Evolutionary conservation across 352 stramenopile species (phyloP).

Genomic region (Globisporangium megalacanthum): DNA sequence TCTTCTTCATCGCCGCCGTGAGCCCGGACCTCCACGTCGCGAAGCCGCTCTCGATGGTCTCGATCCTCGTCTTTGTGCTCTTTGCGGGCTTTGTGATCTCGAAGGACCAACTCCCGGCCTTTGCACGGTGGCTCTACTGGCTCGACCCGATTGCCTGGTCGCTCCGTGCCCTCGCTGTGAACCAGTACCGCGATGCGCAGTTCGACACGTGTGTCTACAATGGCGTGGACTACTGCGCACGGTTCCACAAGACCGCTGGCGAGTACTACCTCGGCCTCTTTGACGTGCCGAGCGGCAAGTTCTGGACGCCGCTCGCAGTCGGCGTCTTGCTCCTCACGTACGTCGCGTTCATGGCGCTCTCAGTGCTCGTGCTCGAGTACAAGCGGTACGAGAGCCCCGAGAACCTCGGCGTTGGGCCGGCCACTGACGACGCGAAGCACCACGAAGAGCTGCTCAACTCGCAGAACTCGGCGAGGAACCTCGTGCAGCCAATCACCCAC

Average conservation of each 20-base stretch:
- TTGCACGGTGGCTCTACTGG: constrained; percentile 77
- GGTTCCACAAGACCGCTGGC: constrained; percentile 27
- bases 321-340: constrained; percentile 41
- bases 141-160: constrained; percentile 68
- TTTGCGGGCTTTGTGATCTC: constrained; percentile 63
- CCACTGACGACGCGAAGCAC: constrained; percentile 11
- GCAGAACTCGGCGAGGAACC: too few species aligned
- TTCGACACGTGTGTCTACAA: constrained; percentile 43
- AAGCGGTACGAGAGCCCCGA: constrained; percentile 44
- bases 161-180: constrained; percentile 54
- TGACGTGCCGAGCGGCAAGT: constrained; percentile 32
- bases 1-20: constrained; percentile 53
- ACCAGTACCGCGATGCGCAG: constrained; percentile 45
- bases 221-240: constrained; percentile 47
- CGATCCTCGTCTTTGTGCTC: constrained; percentile 59
- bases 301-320: too few species aligned
- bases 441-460: too few species aligned
- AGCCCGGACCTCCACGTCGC: constrained; percentile 45
- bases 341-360: too few species aligned
- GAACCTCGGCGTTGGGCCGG: constrained; percentile 33
- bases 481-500: too few species aligned
- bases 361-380: constrained; percentile 51
- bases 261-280: constrained; percentile 49
- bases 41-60: constrained; percentile 55
- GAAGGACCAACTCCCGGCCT: constrained; percentile 48